phyloP scores from a whole-genome alignment of 1,139 yeast genomes.

The Magnusiomyces sp. region DNA sequence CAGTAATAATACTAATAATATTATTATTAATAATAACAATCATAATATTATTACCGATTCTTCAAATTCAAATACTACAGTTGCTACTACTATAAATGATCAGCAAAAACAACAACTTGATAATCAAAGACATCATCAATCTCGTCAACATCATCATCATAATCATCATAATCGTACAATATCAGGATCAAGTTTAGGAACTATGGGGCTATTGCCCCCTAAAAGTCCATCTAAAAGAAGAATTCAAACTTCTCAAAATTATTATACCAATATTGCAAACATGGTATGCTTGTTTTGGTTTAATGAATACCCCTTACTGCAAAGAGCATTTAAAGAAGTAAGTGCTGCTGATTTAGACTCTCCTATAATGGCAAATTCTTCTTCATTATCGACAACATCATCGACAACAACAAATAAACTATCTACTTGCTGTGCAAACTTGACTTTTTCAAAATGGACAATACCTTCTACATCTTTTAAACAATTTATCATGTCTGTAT shows the following conservation, averaged over 20 bases:
- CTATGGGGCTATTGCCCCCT: too few relatives aligned
- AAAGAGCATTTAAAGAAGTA: constrained; percentile 15
- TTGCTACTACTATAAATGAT: too few relatives aligned
- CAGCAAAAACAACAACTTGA: too few relatives aligned
- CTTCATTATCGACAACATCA: too few relatives aligned
- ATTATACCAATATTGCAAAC: constrained; percentile 24
- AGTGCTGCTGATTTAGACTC: constrained; percentile 11
- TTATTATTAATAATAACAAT: background rate
- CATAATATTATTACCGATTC: background rate
- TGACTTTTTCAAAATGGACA: constrained; percentile 14
- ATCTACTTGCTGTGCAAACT: background rate
- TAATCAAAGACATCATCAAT: too few relatives aligned
- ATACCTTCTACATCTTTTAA: constrained; percentile 19
- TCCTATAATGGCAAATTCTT: too few relatives aligned
- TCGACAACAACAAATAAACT: background rate
- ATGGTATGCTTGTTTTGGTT: constrained; percentile 30
- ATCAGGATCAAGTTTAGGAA: too few relatives aligned
- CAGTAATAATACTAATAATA: background rate
- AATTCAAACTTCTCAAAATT: constrained; percentile 6
- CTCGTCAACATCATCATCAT: background rate
- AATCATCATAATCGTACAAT: background rate
- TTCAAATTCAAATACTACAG: too few relatives aligned
- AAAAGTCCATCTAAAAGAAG: too few relatives aligned
- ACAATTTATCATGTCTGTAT: constrained; percentile 24
- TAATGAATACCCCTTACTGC: constrained; percentile 19